Evolutionary conservation across 345 rosid genomes (phyloP), one percentile per base, ranked within the genome.

Genomic region (Ceriops decandra): DNA sequence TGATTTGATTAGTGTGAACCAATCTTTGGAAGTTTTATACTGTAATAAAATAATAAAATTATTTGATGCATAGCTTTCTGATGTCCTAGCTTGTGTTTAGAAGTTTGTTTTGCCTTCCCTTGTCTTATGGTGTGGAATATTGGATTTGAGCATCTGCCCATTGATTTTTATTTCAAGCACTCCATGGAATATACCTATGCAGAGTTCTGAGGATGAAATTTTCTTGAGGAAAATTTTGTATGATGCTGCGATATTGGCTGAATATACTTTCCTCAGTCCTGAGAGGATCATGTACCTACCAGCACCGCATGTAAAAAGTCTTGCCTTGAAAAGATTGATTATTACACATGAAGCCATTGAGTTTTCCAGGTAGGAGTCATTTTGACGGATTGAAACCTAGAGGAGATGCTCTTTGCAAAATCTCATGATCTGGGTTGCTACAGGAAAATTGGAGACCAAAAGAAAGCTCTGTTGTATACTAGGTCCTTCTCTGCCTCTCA

Each of bases 181-280:
- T 24, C 8, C 1, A 20, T 58, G 52, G n/a, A 67, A 66, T 47
- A 32, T 57, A 15, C 56, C 42, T 64, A 5, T 76, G 81, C 84
- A 87, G 92, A 72, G 75, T 57, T 72, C 85, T 35, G 79, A 76
- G 72, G 76, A 84, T 60, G 85, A 60, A 67, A 42, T 47, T 66
- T 53, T 74, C 63, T 63, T 82, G 52, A 84, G 78, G 82, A 79
- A 59, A 74, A 20, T 84, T 73, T 62, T 85, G 20, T 84, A 70
- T 57, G 90, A 85, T 76, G 84, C 83, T 57, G 68, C 71, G 60
- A 33, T 84, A 52, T 68, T 82, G 75, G 92, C 79, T 53, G 92
- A 87, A 60, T 84, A 81, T 63, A 66, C 87, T 69, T 82, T 81
- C 76, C 83, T 84, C 36, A 52, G 72, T 65, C 67, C 80, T n/a